These are phyloP conservation scores for Aristolochia fimbriata DNA, from an alignment of 164 flowering plant genomes.

Conservation along the genomic window DNA sequence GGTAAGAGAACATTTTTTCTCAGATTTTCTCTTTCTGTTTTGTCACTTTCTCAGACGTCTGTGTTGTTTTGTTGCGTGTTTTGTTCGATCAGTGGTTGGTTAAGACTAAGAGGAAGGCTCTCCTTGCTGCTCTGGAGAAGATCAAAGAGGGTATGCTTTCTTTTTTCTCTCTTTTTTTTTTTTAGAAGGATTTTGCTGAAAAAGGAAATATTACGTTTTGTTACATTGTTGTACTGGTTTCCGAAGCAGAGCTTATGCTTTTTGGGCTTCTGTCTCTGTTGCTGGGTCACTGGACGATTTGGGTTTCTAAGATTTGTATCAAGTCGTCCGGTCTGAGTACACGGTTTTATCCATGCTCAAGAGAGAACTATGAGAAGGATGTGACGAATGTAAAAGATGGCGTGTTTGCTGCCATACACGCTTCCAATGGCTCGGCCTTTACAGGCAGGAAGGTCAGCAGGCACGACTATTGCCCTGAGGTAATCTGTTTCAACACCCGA, in stretches of 20 bases:
- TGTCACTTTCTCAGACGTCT: neutral
- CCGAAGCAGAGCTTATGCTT: slow-evolving; percentile 68
- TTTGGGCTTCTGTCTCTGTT: slow-evolving; percentile 75
- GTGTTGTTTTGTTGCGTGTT: neutral
- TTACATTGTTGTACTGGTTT: slow-evolving; percentile 2
- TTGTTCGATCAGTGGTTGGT: slow-evolving; percentile 48
- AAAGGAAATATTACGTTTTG: neutral
- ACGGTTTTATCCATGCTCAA: slow-evolving; percentile 55
- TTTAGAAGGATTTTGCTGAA: neutral
- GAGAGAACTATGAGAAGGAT: slow-evolving; percentile 1
- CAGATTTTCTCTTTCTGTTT: neutral
- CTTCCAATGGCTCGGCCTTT: slow-evolving; percentile 21
- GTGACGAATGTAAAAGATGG: slow-evolving; percentile 1
- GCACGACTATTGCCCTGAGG: slow-evolving; percentile 53
- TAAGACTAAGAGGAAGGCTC: slow-evolving; percentile 66
- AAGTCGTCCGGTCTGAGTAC: slow-evolving; percentile 46
- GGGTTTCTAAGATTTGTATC: slow-evolving; percentile 71
- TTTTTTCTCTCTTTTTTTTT: neutral
- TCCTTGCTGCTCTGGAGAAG: slow-evolving; percentile 68
- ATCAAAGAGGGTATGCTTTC: slow-evolving; percentile 58
- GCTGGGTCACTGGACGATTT: slow-evolving; percentile 74
- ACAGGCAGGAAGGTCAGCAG: slow-evolving; percentile 8
- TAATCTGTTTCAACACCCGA: slow-evolving; percentile 15
- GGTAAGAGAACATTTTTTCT: slow-evolving; percentile 19
- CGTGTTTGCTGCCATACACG: slow-evolving; percentile 11